These are phyloP conservation scores for Mycena latifolia DNA, from an alignment of 768 basidiomycete genomes.

Conservation along the genomic window DNA sequence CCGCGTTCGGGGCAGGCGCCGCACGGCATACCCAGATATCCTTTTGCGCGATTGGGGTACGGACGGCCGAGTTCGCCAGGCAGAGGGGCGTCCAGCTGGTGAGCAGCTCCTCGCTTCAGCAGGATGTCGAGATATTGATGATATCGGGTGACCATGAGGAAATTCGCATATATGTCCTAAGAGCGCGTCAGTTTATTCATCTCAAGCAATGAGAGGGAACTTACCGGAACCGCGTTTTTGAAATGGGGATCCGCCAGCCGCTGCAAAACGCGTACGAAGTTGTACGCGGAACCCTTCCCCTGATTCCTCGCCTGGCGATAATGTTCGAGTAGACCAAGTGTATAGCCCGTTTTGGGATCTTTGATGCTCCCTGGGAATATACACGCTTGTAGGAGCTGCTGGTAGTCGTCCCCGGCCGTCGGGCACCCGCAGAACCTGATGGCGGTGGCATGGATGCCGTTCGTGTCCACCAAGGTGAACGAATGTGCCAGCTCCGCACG, in stretches of 20 bases:
- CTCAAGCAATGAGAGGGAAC: not conserved
- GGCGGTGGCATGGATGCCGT: constrained; percentile 31
- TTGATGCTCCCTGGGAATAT: constrained; percentile 25
- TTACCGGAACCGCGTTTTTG: constrained; percentile 16
- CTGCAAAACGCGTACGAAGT: constrained; percentile 23
- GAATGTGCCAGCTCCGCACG: not conserved
- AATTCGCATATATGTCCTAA: constrained; percentile 24
- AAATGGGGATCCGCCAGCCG: constrained; percentile 21
- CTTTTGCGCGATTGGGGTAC: constrained; percentile 18
- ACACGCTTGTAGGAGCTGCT: constrained; percentile 18
- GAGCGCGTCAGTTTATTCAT: not conserved
- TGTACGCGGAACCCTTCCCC: constrained; percentile 25
- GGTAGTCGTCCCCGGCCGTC: not conserved
- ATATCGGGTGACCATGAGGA: constrained; percentile 13
- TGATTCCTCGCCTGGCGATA: constrained; percentile 21
- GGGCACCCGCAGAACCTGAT: constrained; percentile 23
- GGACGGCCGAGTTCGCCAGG: constrained; percentile 16
- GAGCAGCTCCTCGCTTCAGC: constrained; percentile 14
- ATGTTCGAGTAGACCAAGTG: constrained; percentile 17
- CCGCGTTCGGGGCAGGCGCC: constrained; percentile 25
- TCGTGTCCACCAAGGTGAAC: constrained; percentile 24
- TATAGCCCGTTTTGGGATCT: constrained; percentile 22
- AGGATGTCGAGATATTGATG: constrained; percentile 16
- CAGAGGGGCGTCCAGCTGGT: constrained; percentile 17
- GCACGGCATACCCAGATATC: constrained; percentile 9